A percentile compares a stretch with the other conserved stretches of the same genome.
Evolutionary conservation across 805 yeast species (phyloP).

Genomic region (Saturnispora sekii): DNA sequence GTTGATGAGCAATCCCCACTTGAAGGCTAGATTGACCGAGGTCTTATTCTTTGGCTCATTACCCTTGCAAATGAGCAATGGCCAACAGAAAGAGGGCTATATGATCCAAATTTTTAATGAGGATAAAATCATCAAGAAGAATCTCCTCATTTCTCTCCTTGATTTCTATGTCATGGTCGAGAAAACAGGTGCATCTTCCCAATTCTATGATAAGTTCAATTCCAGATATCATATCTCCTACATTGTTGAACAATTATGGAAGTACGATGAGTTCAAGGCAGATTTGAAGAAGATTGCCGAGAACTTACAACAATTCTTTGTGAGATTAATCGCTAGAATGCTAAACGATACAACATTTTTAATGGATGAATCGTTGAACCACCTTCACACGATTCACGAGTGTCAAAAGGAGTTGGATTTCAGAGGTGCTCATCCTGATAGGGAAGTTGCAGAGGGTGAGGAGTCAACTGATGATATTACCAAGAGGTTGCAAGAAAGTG

Average conservation of each 20-base stretch:
- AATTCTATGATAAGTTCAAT: conserved; percentile 93
- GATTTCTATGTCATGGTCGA: conserved; percentile 92
- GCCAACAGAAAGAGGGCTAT: conserved; percentile 53
- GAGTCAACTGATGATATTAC: conserved; percentile 56
- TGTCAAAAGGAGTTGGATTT: conserved; percentile 55
- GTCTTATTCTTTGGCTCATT: conserved; percentile 66
- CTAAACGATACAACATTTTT: conserved; percentile 88
- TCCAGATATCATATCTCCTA: conserved; percentile 78
- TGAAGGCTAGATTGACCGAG: conserved; percentile 78
- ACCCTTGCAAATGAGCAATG: conserved; percentile 35
- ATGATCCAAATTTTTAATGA: conserved; percentile 57
- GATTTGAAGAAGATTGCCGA: conserved; percentile 63
- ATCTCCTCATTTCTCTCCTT: conserved; percentile 72
- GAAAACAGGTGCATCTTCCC: conserved; percentile 90
- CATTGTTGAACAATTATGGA: conserved; percentile 78
- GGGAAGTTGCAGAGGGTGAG: conserved; percentile 28
- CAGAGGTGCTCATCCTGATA: conserved; percentile 25
- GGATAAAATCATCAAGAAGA: conserved; percentile 50
- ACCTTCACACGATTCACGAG: conserved; percentile 66
- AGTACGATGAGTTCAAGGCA: conserved; percentile 51
- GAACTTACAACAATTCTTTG: conserved; percentile 71
- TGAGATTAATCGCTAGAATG: conserved; percentile 89
- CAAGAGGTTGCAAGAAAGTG: conserved; percentile 49
- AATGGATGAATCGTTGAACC: conserved; percentile 81
- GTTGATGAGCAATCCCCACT: conserved; percentile 82